Evolutionary conservation across 345 rosid genomes (phyloP).

Genomic region (Combretum micranthum): DNA sequence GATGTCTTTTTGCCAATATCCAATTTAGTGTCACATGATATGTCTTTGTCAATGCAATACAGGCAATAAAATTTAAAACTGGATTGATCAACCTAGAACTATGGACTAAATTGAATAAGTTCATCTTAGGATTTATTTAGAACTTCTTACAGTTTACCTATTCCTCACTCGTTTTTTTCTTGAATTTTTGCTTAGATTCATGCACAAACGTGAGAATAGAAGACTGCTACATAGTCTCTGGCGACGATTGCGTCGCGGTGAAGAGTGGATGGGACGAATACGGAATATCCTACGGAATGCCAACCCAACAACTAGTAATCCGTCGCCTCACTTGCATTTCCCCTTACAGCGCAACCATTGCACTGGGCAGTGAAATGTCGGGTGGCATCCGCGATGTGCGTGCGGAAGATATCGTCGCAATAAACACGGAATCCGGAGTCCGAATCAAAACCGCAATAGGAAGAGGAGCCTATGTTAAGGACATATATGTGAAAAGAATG

Average conservation of each 20-base stretch:
- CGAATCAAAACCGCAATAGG: constrained; percentile 20
- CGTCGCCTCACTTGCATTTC: constrained; percentile 33
- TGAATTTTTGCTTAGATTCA: constrained; percentile 9
- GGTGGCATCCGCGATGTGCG: constrained; percentile 31
- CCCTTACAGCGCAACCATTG: constrained; percentile 33
- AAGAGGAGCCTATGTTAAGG: constrained; percentile 19
- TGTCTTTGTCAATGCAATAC: too few species aligned
- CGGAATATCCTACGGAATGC: constrained; percentile 20
- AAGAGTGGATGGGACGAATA: constrained; percentile 23
- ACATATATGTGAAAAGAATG: constrained; percentile 17
- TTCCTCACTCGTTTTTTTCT: too few species aligned
- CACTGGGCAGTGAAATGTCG: constrained; percentile 39
- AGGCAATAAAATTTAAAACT: too few species aligned
- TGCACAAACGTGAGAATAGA: constrained; percentile 18
- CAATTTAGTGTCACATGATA: too few species aligned
- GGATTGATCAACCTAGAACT: too few species aligned
- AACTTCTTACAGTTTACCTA: too few species aligned
- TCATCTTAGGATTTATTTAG: too few species aligned
- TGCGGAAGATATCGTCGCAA: constrained; percentile 19
- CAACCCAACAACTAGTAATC: constrained; percentile 22
- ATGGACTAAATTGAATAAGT: too few species aligned
- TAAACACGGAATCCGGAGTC: constrained; percentile 15
- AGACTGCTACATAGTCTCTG: constrained; percentile 24
- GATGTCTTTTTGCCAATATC: too few species aligned
- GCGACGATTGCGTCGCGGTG: constrained; percentile 17